phyloP scores from a whole-genome alignment of 192 early-diverging fungal species.

The Linnemannia elongata region DNA sequence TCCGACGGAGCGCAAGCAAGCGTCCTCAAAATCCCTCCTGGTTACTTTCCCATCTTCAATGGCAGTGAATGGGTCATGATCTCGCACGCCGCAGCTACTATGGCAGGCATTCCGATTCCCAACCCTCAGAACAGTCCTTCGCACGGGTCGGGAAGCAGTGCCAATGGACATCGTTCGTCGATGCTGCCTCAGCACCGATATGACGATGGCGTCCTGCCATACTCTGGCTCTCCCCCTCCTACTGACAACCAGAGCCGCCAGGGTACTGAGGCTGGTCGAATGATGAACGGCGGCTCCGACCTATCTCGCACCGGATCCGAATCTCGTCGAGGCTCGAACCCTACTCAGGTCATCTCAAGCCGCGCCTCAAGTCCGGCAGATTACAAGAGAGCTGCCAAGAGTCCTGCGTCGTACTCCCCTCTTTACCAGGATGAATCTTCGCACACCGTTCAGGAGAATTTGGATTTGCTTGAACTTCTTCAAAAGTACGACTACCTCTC shows the following conservation, averaged over 20 bases:
- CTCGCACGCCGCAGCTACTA: slow-evolving; percentile 32
- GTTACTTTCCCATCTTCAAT: slow-evolving; percentile 54
- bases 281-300: neutral
- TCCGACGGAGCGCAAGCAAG: slow-evolving; percentile 36
- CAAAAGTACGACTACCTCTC: slow-evolving; percentile 50
- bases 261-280: slow-evolving; percentile 20
- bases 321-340: slow-evolving; percentile 42
- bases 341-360: slow-evolving; percentile 14
- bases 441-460: slow-evolving; percentile 36
- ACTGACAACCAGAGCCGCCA: slow-evolving; percentile 25
- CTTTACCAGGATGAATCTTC: slow-evolving; percentile 29
- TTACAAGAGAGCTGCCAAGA: slow-evolving; percentile 25
- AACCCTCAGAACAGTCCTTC: slow-evolving; percentile 39
- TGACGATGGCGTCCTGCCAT: slow-evolving; percentile 1
- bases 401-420: slow-evolving; percentile 33
- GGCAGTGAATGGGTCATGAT: slow-evolving; percentile 53
- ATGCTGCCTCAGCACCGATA: slow-evolving; percentile 21
- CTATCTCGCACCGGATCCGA: slow-evolving; percentile 34
- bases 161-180: slow-evolving; percentile 3
- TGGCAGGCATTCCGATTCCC: slow-evolving; percentile 45
- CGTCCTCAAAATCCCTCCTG: slow-evolving; percentile 48
- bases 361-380: slow-evolving; percentile 44
- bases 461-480: slow-evolving; percentile 45
- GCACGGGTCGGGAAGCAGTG: neutral
- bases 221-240: slow-evolving; percentile 14